A percentile compares a stretch with the other conserved stretches of the same genome.
These are phyloP conservation scores for Tuber magnatum DNA, from an alignment of 495 filamentous ascomycete genomes.

Conservation along the genomic window DNA sequence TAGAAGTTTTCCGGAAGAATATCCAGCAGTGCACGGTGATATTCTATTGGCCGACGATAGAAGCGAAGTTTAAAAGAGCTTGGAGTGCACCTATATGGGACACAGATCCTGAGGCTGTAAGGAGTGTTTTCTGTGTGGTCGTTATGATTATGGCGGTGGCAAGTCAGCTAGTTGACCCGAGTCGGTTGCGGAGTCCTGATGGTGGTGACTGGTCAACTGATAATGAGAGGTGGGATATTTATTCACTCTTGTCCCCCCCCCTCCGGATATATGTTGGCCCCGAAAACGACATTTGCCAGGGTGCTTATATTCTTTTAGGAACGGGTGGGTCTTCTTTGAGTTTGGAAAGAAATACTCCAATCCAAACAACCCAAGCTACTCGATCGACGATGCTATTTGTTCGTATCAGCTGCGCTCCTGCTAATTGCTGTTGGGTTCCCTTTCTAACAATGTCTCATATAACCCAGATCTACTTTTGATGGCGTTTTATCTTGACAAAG, in stretches of 20 bases:
- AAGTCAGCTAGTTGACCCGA: slow-evolving; percentile 34
- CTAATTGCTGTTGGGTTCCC: background rate
- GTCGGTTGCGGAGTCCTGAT: slow-evolving; percentile 22
- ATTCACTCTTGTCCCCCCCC: background rate
- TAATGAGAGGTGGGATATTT: slow-evolving; percentile 31
- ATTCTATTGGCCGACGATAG: slow-evolving; percentile 37
- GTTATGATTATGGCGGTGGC: slow-evolving; percentile 37
- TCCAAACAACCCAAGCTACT: slow-evolving; percentile 35
- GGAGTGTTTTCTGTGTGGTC: slow-evolving; percentile 38
- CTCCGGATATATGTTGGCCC: background rate
- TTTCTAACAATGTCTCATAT: slow-evolving; percentile 12
- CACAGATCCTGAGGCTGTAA: slow-evolving; percentile 31
- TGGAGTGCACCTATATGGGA: slow-evolving; percentile 39
- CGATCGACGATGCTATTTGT: slow-evolving; percentile 39
- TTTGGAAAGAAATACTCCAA: slow-evolving; percentile 37
- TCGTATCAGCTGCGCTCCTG: background rate
- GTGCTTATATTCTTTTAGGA: slow-evolving; percentile 21
- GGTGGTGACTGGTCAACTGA: slow-evolving; percentile 28
- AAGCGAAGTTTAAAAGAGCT: slow-evolving; percentile 36
- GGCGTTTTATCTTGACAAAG: slow-evolving; percentile 39
- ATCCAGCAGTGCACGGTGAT: slow-evolving; percentile 36
- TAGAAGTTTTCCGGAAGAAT: slow-evolving; percentile 32
- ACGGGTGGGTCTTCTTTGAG: slow-evolving; percentile 40
- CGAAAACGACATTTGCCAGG: background rate
- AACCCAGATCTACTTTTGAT: slow-evolving; percentile 36